Percentiles rank a stretch among this genome's conserved stretches.
phyloP scores from a whole-genome alignment of 2,329 filamentous ascomycete genomes.

The Nothophoma quercina region DNA sequence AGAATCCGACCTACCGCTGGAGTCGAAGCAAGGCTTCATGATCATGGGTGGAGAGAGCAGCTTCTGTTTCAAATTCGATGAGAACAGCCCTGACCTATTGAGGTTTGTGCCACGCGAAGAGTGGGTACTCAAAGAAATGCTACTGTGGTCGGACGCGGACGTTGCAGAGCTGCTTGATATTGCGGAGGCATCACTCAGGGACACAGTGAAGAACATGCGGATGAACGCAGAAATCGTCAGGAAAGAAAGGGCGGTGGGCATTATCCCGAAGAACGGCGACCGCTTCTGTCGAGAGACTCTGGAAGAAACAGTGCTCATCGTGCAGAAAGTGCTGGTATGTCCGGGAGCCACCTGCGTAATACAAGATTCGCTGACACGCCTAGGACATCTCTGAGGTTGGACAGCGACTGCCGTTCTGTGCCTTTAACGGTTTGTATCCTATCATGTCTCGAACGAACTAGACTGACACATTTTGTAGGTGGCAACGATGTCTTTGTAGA shows the following conservation, averaged over 20 bases:
- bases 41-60: constrained; percentile 97
- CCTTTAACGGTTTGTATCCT: constrained; percentile 76
- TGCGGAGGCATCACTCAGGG: constrained; percentile 81
- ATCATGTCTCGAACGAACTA: neutral
- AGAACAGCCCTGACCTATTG: constrained; percentile 70
- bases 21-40: constrained; percentile 79
- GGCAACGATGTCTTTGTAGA: constrained; percentile 98
- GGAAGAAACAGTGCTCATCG: constrained; percentile 93
- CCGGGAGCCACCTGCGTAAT: neutral
- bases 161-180: constrained; percentile 85
- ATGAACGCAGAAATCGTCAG: constrained; percentile 82
- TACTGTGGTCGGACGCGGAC: constrained; percentile 75
- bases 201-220: constrained; percentile 80
- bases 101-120: constrained; percentile 67
- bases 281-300: constrained; percentile 86
- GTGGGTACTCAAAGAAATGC: constrained; percentile 83
- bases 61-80: constrained; percentile 85
- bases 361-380: constrained; percentile 8
- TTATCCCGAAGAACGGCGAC: constrained; percentile 63
- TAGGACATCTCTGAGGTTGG: constrained; percentile 77
- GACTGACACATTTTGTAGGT: constrained; percentile 54
- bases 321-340: constrained; percentile 79
- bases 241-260: constrained; percentile 75
- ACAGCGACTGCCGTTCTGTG: constrained; percentile 82
- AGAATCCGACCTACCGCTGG: constrained; percentile 66